Conservation (phyloP, 805 yeast genomes). For the Ogataea thermomethanolica region DNA sequence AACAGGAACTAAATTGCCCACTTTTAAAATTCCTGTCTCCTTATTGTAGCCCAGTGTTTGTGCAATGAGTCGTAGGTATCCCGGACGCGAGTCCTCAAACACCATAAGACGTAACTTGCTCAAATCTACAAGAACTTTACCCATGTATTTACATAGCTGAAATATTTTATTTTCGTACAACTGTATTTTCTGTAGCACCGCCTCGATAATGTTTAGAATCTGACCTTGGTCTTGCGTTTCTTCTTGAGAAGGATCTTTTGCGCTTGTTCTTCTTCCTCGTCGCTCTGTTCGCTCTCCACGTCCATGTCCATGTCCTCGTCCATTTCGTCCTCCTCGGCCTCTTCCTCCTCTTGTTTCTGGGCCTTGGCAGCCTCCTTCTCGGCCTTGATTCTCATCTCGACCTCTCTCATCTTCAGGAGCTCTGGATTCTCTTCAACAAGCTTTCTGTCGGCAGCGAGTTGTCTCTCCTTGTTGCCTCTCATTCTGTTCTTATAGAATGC, state of each 20-base stretch:
- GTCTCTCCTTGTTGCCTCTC: constrained; percentile 92
- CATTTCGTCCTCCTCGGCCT: constrained; percentile 44
- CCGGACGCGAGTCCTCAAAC: constrained; percentile 11
- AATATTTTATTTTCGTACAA: constrained; percentile 6
- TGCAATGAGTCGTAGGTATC: constrained; percentile 21
- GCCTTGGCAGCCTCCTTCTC: constrained; percentile 66
- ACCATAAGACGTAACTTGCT: constrained; percentile 11
- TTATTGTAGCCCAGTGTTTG: constrained; percentile 21
- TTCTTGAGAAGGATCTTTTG: constrained; percentile 62
- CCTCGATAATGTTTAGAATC: constrained; percentile 32
- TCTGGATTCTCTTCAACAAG: constrained; percentile 88
- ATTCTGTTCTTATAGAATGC: constrained; percentile 99
- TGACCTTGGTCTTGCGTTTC: constrained; percentile 45
- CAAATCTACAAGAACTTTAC: constrained; percentile 19
- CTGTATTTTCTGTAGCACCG: constrained; percentile 3
- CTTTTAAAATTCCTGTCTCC: constrained; percentile 14
- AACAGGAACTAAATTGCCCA: constrained; percentile 14
- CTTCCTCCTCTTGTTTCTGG: constrained; percentile 43
- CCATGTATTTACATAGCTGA: constrained; percentile 15
- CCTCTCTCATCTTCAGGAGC: constrained; percentile 87
- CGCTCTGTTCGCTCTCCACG: constrained; percentile 40
- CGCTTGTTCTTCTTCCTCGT: constrained; percentile 36
- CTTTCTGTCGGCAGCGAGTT: constrained; percentile 80
- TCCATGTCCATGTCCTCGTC: constrained; percentile 33
- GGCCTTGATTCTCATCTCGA: constrained; percentile 73